Conservation (phyloP, 106 monocot genomes). For the Acanthochlamys bracteata region DNA sequence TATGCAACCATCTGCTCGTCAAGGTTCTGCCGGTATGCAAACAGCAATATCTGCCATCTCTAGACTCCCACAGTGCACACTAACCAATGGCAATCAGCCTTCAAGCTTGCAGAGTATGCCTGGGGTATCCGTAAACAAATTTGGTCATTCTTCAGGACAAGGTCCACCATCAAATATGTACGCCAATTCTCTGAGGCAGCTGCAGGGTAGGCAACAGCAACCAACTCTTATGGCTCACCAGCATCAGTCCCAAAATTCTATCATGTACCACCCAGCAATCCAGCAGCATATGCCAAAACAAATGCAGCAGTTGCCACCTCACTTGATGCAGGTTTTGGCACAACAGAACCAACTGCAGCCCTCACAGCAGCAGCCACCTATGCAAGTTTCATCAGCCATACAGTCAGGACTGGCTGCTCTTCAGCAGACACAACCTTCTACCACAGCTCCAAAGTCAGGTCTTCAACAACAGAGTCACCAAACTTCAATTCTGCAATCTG, state of each 20-base stretch:
- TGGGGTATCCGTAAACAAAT: slow-evolving; percentile 29
- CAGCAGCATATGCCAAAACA: slow-evolving; percentile 37
- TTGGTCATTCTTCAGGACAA: slow-evolving; percentile 34
- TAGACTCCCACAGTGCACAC: slow-evolving; percentile 34
- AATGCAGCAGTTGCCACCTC: slow-evolving; percentile 35
- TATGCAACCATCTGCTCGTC: slow-evolving; percentile 14
- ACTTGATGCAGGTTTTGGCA: slow-evolving; percentile 41
- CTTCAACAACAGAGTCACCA: slow-evolving; percentile 63
- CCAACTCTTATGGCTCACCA: slow-evolving; percentile 14
- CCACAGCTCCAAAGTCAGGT: slow-evolving; percentile 22
- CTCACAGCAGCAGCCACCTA: slow-evolving; percentile 31
- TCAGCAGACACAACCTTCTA: slow-evolving; percentile 42
- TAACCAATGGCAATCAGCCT: slow-evolving; percentile 32
- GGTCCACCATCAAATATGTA: slow-evolving; percentile 38
- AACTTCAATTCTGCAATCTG: slow-evolving; percentile 48
- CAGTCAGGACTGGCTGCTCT: slow-evolving; percentile 34
- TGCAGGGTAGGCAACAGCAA: slow-evolving; percentile 32
- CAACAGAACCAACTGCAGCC: slow-evolving; percentile 42
- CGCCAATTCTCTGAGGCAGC: slow-evolving; percentile 49
- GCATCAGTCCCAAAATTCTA: slow-evolving; percentile 43
- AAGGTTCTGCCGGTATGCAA: slow-evolving; percentile 30
- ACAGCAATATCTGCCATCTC: slow-evolving; percentile 35
- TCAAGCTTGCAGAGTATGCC: slow-evolving; percentile 48
- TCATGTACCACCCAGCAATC: slow-evolving; percentile 41
- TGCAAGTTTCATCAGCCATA: slow-evolving; percentile 48